Conservation (phyloP, 2,329 filamentous ascomycete species). For the Aspergillus luchuensis region DNA sequence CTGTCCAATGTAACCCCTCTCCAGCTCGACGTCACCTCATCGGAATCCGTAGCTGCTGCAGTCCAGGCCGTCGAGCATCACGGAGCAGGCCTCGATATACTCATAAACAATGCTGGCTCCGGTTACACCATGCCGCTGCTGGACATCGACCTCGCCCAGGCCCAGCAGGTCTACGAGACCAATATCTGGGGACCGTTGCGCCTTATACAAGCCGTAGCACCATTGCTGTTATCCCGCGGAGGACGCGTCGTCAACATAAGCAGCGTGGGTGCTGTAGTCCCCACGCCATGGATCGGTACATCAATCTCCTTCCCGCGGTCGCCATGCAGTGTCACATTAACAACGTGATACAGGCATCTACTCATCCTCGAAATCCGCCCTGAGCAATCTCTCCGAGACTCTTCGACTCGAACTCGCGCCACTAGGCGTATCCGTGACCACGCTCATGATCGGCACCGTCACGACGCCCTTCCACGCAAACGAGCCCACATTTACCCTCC, state of each 20-base stretch:
- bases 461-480: conserved; percentile 21
- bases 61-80: conserved; percentile 19
- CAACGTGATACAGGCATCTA: conserved; percentile 32
- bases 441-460: conserved; percentile 30
- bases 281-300: conserved; percentile 37
- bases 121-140: conserved; percentile 29
- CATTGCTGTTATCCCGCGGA: conserved; percentile 24
- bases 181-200: conserved; percentile 36
- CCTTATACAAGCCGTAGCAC: conserved; percentile 32
- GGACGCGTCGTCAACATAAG: conserved; percentile 33
- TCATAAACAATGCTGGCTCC: conserved; percentile 47
- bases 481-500: conserved; percentile 7
- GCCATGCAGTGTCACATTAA: no score
- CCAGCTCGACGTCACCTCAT: conserved; percentile 28
- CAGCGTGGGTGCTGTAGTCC: conserved; percentile 30
- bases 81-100: conserved; percentile 36
- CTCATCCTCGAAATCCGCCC: conserved; percentile 35
- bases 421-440: conserved; percentile 33
- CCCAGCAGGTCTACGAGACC: conserved; percentile 33
- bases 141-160: conserved; percentile 27
- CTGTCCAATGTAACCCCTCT: conserved; percentile 28
- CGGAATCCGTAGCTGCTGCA: conserved; percentile 21
- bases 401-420: conserved; percentile 37
- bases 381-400: conserved; percentile 30
- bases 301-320: conserved; percentile 1